Base-by-base conservation (phyloP, 2,329 filamentous ascomycete genomes). In the Ascochyta fabae region DNA sequence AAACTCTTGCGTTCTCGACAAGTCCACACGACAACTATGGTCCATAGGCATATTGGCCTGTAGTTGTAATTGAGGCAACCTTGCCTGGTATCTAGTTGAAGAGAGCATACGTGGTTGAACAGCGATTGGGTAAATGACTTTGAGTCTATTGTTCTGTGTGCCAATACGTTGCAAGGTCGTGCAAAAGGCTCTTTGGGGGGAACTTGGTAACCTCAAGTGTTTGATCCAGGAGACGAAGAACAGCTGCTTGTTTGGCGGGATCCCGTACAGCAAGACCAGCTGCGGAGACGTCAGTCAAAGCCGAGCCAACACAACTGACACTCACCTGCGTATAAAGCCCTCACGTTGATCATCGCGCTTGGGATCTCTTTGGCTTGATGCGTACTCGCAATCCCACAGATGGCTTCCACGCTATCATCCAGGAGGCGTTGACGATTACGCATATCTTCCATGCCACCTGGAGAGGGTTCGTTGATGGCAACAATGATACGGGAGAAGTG, bases 401-500 rank as follows among this genome's bases (percentile, higher is more conserved):
- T 81, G 0, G 71, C 76, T 40, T 79, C 77, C 6, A 83, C 78
- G 23, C 79, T 78, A 31, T 81, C 78, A 13, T 78, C 73, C 7
- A 82, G 73, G n/a, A 72, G 68, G 50, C 75, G 76, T 59, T 81
- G 78, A 16, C 78, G 74, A 19, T 74, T 68, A 36, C 78, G 59
- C 58, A 81, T 83, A 10, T 81, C 81, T 15, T 80, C 73, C 42
- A 82, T 78, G 0, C 81, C 82, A 2, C 80, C 80, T 10, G 75
- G 72, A 0, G 79, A 80, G 1, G 83, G 83, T 42, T 82, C 78
- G 47, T 85, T 80, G 43, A 85, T 76, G 0, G 83, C 71, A 1
- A 85, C 76, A 0, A 86, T 70, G 39, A 85, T 82, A 9, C 79
- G 76, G 0, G 83, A 82, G 56, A 84, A 81, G 60, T 79, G 78